These are phyloP conservation scores for Thozetella sp. DNA, from an alignment of 495 filamentous ascomycete genomes.

Conservation along the genomic window DNA sequence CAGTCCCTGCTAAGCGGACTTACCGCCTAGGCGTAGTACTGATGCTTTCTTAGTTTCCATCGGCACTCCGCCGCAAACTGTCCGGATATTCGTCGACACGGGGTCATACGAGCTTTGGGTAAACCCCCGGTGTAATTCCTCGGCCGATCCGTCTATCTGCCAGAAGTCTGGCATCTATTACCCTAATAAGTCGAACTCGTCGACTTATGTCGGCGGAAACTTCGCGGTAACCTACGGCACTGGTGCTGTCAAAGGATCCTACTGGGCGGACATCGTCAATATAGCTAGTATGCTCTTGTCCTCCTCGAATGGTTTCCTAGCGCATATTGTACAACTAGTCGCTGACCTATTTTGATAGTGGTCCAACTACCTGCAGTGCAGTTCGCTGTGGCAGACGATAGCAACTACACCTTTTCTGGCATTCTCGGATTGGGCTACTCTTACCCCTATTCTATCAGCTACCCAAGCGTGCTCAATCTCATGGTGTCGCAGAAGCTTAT, in stretches of 20 bases:
- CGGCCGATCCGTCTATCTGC: slow-evolving; percentile 33
- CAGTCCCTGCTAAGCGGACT: slow-evolving; percentile 3
- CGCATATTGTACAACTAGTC: no score
- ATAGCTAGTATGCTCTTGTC: slow-evolving; percentile 31
- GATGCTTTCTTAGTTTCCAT: slow-evolving; percentile 29
- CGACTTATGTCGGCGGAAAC: slow-evolving; percentile 24
- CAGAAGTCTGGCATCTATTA: slow-evolving; percentile 39
- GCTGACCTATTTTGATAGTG: slow-evolving; percentile 9
- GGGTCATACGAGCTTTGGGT: slow-evolving; percentile 49
- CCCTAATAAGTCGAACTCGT: slow-evolving; percentile 35
- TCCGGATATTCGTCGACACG: slow-evolving; percentile 45
- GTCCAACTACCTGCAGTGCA: slow-evolving; percentile 22
- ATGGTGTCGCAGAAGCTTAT: slow-evolving; percentile 64
- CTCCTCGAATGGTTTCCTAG: no score
- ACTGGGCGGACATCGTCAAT: slow-evolving; percentile 38
- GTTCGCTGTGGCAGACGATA: slow-evolving; percentile 38
- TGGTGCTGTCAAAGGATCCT: slow-evolving; percentile 35
- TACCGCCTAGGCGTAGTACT: neutral
- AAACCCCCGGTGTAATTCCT: slow-evolving; percentile 37
- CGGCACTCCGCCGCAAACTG: slow-evolving; percentile 40
- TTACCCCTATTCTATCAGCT: slow-evolving; percentile 44
- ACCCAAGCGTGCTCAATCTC: slow-evolving; percentile 66
- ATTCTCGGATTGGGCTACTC: slow-evolving; percentile 42
- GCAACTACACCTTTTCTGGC: slow-evolving; percentile 41
- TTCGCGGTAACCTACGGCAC: slow-evolving; percentile 42